Conservation (phyloP, 2,329 filamentous ascomycete genomes). For the Neopestalotiopsis sp. region DNA sequence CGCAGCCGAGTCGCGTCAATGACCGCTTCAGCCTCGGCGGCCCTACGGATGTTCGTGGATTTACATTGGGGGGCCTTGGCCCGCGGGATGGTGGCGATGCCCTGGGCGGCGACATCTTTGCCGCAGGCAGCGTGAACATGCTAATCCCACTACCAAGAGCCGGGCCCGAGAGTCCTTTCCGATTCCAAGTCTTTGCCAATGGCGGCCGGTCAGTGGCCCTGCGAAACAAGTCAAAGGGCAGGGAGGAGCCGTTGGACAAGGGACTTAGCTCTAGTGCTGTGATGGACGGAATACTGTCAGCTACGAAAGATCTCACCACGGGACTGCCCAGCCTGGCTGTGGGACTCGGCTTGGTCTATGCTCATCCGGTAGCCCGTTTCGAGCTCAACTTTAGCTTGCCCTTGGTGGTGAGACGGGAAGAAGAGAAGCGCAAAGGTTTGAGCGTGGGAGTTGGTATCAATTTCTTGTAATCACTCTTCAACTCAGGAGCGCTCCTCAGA, state of each 20-base stretch:
- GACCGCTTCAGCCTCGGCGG: constrained; percentile 96
- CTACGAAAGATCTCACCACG: constrained; percentile 73
- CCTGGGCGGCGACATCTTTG: constrained; percentile 89
- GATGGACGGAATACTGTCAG: constrained; percentile 59
- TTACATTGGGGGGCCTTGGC: constrained; percentile 86
- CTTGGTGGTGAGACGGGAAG: constrained; percentile 78
- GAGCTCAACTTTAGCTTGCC: constrained; percentile 96
- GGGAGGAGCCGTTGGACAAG: constrained; percentile 37
- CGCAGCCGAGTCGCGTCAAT: constrained; percentile 79
- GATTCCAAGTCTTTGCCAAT: constrained; percentile 90
- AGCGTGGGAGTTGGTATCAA: constrained; percentile 97
- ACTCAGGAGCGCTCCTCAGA: background rate
- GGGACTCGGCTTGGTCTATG: constrained; percentile 91
- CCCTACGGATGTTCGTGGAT: constrained; percentile 92
- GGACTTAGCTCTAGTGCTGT: constrained; percentile 51
- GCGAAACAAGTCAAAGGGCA: constrained; percentile 59
- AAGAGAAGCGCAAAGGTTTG: constrained; percentile 88
- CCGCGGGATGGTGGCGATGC: constrained; percentile 86
- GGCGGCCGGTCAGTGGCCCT: constrained; percentile 84
- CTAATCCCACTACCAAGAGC: constrained; percentile 84
- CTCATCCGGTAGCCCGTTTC: constrained; percentile 89
- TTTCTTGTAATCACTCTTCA: constrained; percentile 71
- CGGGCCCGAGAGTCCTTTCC: constrained; percentile 81
- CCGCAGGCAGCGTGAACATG: constrained; percentile 85
- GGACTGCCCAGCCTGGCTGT: constrained; percentile 85